These are phyloP conservation scores for Cystofilobasidium capitatum DNA, from an alignment of 768 basidiomycete species.

Conservation along the genomic window DNA sequence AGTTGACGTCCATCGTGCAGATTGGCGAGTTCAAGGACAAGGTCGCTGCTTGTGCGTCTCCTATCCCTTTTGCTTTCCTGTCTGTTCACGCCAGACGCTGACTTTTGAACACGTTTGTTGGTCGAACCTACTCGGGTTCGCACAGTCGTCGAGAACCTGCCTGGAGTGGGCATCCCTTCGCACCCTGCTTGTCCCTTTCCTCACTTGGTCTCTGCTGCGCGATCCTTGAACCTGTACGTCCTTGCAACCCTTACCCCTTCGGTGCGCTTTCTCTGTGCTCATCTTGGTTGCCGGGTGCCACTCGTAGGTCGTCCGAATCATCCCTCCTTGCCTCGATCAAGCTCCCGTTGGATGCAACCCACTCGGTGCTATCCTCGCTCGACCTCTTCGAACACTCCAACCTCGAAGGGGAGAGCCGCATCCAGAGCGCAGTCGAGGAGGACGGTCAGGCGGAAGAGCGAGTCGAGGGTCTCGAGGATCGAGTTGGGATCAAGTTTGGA, in stretches of 20 bases:
- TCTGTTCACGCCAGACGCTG: neutral
- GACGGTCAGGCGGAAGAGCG: slow-evolving; percentile 9
- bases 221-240: slow-evolving; percentile 10
- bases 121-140: neutral
- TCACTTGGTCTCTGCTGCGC: slow-evolving; percentile 31
- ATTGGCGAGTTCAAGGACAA: slow-evolving; percentile 35
- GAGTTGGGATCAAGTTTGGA: slow-evolving; percentile 16
- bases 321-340: slow-evolving; percentile 20
- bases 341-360: slow-evolving; percentile 33
- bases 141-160: slow-evolving; percentile 34
- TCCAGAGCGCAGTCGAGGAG: slow-evolving; percentile 2
- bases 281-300: neutral
- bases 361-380: slow-evolving; percentile 30
- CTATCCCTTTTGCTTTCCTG: neutral
- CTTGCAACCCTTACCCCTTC: neutral
- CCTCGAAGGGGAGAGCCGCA: neutral
- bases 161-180: slow-evolving; percentile 33
- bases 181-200: slow-evolving; percentile 40
- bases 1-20: slow-evolving; percentile 34
- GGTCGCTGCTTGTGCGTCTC: slow-evolving; percentile 36
- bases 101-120: too few relatives aligned
- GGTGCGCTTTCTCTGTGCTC: neutral
- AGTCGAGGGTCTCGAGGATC: neutral
- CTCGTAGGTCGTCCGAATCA: slow-evolving; percentile 2
- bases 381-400: slow-evolving; percentile 17